A percentile compares a stretch with the other conserved stretches of the same genome.
Conservation (phyloP, 495 filamentous ascomycete genomes). For the Neurospora sp. region DNA sequence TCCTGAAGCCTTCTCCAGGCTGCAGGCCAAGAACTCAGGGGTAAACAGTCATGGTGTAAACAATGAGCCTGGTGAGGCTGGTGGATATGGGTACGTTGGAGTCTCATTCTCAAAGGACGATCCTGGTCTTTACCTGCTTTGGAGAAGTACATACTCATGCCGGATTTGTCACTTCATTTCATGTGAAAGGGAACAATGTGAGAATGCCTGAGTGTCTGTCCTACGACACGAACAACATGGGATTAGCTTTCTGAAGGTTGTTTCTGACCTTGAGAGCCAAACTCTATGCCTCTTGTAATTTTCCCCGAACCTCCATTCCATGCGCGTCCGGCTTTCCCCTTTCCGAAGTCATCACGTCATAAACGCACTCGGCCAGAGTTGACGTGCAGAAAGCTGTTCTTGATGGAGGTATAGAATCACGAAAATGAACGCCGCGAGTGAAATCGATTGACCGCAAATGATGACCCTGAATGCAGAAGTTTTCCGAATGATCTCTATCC, state of each 20-base stretch:
- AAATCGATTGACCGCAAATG: conserved; percentile 28
- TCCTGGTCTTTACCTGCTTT: not conserved
- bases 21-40: not conserved
- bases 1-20: not conserved
- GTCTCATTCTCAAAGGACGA: not conserved
- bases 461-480: conserved; percentile 29
- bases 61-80: not conserved
- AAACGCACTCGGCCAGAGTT: not conserved
- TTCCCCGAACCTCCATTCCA: not conserved
- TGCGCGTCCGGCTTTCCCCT: not conserved
- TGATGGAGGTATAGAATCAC: not conserved
- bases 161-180: not conserved
- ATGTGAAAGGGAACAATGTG: not conserved
- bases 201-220: not conserved
- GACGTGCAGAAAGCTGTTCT: not conserved
- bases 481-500: conserved; percentile 32
- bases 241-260: not conserved
- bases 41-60: not conserved
- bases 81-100: not conserved
- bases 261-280: not conserved
- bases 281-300: not conserved
- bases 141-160: not conserved
- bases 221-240: not conserved
- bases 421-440: conserved; percentile 3
- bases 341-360: not conserved